Base-by-base conservation (phyloP, 495 filamentous ascomycete species). In the Chaetomium tenue region DNA sequence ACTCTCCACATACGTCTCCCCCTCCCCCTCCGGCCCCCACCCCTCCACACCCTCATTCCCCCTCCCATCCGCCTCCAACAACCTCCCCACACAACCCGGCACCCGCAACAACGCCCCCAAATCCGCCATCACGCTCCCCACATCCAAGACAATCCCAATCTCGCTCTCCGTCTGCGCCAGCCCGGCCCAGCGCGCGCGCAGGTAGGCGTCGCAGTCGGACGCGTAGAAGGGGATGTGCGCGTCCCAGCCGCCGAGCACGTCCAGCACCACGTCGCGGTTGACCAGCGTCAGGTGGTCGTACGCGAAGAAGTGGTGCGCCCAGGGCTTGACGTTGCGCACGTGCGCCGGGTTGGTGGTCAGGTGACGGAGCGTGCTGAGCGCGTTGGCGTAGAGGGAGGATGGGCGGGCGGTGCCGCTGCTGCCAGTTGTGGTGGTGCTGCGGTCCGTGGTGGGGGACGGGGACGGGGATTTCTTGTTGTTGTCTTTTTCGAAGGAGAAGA, bases 271-370 rank as follows among this genome's bases (percentile, higher is more conserved):
- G 56, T 78, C 71, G 50, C 79, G 79, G 63, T 85, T 82, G 46
- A 87, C 81, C 2, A 87, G 75, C 1, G 84, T 78, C 15, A 88
- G 78, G 30, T 79, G 78, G 71, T 87, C 84, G 72, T 86, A 87
- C 9, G 74, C 73, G 72, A 83, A 84, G 71, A 87, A 84, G 55
- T 79, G 77, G 54, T 82, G 72, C 3, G 76, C 84, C 83, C 84
- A 86, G 12, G 70, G 70, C 30, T 11, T 55, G 4, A 16, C 30
- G 13, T n/a, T 54, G 6, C 30, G 42, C n/a, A n/a, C n/a, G 44
- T 20, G 46, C 8, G 52, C 28, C n/a, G 73, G 26, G 66, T 18
- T 64, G 2, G 59, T 48, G 26, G 66, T 52, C 12, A 75, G 74
- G 15, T 71, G 67, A 20, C 74, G 68, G 9, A 87, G 74, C 33